Base-by-base conservation (phyloP, 345 rosid genomes). In the Streptanthus diversifolius region DNA sequence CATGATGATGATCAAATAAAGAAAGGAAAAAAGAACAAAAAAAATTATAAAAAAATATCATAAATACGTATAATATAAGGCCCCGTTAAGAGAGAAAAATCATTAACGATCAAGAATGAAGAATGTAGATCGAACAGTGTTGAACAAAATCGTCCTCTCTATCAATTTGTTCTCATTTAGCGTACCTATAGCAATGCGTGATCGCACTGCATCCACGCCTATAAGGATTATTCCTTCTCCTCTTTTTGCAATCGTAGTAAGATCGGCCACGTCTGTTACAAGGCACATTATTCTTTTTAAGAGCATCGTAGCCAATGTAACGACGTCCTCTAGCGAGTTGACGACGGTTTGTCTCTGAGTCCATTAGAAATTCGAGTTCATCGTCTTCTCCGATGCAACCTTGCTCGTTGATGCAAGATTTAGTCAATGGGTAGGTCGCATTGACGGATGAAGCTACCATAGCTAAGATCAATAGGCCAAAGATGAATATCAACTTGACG, bases 121-220 rank as follows among this genome's bases (percentile, higher is more conserved):
- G 59, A 48, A 58, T 49, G 61, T 59, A 67, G 61, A 66, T 37
- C 12, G 48, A 59, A 58, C 54, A 57, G 14, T 53, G 41, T 53
- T 24, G 70, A 66, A 74, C 49, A 21, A 74, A 63, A 45, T 30
- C 76, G 30, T 49, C 32, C 18, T 45, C 64, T 75, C 37, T 55
- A 55, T 70, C 73, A 72, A 35, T 58, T 58, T 5, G 25, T 19
- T 58, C 63, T 58, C 63, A 58, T 39, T 71, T 68, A 25, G 83
- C 79, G 56, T 2, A 11, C 69, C 90, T 80, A 59, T 66, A 39
- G 63, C 90, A 86, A 73, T 65, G 82, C 2, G 90, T 82, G 64
- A 86, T 73, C 29, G 37, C 70, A 53, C 83, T 78, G 84, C 90
- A 86, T 15, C 88, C 88, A 65, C 88, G 84, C 5, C 47, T 80